phyloP scores from a whole-genome alignment of 306 rosid species.

The Casuarina equisetifolia region DNA sequence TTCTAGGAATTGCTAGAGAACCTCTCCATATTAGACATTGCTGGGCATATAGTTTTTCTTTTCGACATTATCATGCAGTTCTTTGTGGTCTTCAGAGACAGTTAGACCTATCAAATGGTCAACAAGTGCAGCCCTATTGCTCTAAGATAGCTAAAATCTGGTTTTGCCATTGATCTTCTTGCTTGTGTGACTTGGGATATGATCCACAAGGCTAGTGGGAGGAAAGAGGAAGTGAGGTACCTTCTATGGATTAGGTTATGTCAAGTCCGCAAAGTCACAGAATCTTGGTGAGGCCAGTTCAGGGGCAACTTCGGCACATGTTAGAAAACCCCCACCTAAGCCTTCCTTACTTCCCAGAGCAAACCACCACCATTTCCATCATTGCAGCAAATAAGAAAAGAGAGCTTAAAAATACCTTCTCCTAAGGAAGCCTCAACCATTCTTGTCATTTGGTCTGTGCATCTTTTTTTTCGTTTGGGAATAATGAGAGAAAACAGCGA shows the following conservation, averaged over 20 bases:
- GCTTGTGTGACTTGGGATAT: constrained; percentile 96
- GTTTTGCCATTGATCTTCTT: constrained; percentile 72
- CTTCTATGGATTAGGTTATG: constrained; percentile 84
- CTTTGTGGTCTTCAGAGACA: constrained; percentile 76
- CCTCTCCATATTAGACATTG: constrained; percentile 71
- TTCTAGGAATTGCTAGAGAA: constrained; percentile 71
- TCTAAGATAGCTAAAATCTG: constrained; percentile 69
- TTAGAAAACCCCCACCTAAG: no score
- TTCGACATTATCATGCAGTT: constrained; percentile 73
- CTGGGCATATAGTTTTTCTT: constrained; percentile 80
- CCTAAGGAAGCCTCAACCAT: no score
- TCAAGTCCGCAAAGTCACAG: constrained; percentile 61
- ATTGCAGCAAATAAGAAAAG: no score
- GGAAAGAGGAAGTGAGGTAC: constrained; percentile 75
- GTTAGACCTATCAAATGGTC: constrained; percentile 76
- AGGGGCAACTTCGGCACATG: no score
- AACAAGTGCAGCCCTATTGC: constrained; percentile 68
- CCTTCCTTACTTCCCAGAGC: no score
- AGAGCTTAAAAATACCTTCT: no score
- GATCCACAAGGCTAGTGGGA: constrained; percentile 78
- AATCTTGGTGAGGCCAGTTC: constrained; percentile 22
- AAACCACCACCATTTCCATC: no score
- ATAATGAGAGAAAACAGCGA: no score
- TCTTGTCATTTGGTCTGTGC: no score
- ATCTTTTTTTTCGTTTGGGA: no score